Percentiles rank a stretch among this genome's conserved stretches.
Evolutionary conservation across 2,329 filamentous ascomycete species (phyloP).

Genomic region (Pyrenophora teres): DNA sequence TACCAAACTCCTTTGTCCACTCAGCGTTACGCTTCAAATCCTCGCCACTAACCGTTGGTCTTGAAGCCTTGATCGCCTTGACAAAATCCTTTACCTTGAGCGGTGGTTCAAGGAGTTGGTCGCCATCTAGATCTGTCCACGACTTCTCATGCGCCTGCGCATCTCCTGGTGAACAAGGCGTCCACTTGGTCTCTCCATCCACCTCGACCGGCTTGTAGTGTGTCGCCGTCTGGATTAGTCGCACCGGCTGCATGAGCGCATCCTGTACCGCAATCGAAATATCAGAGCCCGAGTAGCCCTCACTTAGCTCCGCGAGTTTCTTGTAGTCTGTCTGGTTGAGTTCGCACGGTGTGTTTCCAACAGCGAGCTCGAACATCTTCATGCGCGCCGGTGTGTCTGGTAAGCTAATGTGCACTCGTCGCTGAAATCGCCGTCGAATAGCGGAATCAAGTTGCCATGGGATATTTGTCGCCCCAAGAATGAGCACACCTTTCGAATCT

Average conservation of each 20-base stretch:
- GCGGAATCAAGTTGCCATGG: slow-evolving; percentile 98
- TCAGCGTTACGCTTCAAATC: slow-evolving; percentile 84
- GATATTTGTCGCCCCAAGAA: slow-evolving; percentile 96
- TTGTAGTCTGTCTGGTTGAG: slow-evolving; percentile 78
- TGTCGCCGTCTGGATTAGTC: slow-evolving; percentile 95
- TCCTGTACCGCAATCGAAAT: slow-evolving; percentile 95
- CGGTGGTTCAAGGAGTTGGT: slow-evolving; percentile 82
- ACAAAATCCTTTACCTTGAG: slow-evolving; percentile 91
- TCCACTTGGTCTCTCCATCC: slow-evolving; percentile 70
- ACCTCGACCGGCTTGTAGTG: slow-evolving; percentile 91
- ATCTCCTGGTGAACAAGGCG: slow-evolving; percentile 93
- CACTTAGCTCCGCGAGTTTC: slow-evolving; percentile 77
- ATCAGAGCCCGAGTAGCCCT: slow-evolving; percentile 95
- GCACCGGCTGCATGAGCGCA: slow-evolving; percentile 94
- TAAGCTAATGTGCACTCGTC: slow-evolving; percentile 91
- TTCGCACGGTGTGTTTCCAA: slow-evolving; percentile 90
- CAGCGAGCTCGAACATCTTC: slow-evolving; percentile 92
- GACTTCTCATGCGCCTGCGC: slow-evolving; percentile 86
- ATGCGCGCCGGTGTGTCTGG: slow-evolving; percentile 86
- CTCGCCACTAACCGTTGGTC: slow-evolving; percentile 87
- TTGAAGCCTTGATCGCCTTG: slow-evolving; percentile 83
- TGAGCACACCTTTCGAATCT: slow-evolving; percentile 89
- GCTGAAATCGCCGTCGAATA: slow-evolving; percentile 93
- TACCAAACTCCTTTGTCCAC: slow-evolving; percentile 96
- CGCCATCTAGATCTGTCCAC: slow-evolving; percentile 84